Evolutionary conservation across 2,329 filamentous ascomycete species (phyloP).

Genomic region (Fusarium citri): DNA sequence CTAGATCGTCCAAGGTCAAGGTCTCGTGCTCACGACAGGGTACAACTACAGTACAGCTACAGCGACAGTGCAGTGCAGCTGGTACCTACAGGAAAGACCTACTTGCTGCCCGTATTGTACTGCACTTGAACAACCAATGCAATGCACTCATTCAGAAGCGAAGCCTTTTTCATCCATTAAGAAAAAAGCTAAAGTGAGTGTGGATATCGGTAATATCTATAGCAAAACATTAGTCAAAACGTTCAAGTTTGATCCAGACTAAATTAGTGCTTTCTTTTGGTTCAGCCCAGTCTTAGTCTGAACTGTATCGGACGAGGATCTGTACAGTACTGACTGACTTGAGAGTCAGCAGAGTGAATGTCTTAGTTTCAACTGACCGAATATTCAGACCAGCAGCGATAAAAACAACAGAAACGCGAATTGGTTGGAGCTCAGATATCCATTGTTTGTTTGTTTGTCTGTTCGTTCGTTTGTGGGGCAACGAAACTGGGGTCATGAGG

Average conservation of each 20-base stretch:
- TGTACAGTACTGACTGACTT: background rate
- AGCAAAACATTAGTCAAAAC: background rate
- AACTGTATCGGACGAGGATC: background rate
- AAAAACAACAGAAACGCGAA: background rate
- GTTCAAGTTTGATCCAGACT: background rate
- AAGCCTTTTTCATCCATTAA: background rate
- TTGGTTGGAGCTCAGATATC: background rate
- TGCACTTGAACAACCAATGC: background rate
- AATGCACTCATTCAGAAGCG: background rate
- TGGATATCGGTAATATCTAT: constrained; percentile 1
- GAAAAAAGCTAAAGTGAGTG: background rate
- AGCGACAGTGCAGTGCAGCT: background rate
- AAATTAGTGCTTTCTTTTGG: background rate
- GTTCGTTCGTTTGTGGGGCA: constrained; percentile 3
- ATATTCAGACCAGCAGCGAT: background rate
- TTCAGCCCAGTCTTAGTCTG: constrained; percentile 1
- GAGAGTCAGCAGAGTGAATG: constrained; percentile 1
- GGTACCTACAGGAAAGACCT: background rate
- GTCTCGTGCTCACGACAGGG: constrained; percentile 27
- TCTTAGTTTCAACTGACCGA: background rate
- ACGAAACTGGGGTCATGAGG: constrained; percentile 3
- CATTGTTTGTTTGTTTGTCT: background rate
- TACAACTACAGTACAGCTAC: background rate
- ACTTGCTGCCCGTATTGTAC: background rate
- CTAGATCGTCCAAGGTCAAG: constrained; percentile 27